Base-by-base conservation (phyloP, 768 basidiomycete species). In the Leccinum obscurum region DNA sequence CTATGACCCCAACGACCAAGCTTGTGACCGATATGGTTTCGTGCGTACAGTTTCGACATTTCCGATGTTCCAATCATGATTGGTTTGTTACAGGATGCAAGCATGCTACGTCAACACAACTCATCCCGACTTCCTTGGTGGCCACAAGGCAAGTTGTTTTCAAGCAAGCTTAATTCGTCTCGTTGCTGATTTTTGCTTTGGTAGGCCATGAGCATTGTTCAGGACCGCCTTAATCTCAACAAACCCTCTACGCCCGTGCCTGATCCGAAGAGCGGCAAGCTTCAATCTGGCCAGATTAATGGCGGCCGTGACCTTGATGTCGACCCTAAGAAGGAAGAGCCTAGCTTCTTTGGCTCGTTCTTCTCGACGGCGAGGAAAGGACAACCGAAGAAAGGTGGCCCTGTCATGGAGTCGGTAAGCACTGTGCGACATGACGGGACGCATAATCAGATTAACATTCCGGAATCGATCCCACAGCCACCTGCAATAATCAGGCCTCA, bases 51-150 rank as follows among this genome's bases (percentile, higher is more conserved):
- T 44, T 55, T 5, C 8, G 28, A 17, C 53, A 32, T 26, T 49
- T 10, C 28, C 8, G 55, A 32, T 34, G 35, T 30, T 34, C 17
- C 48, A 20, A 11, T 26, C 26, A 61, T 52, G 66, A 61, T 24
- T 54, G 35, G 14, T 41, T 56, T 53, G 56, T 55, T 22, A 44
- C 59, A 94, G 91, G 37, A 98, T 98, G 95, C 96, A 98, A 79
- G 94, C 95, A 39, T 96, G 94, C 74, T 99, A 98, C 72, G 90
- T 99, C 69, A 99, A 99, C 78, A 98, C 97, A 14, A 98, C 96
- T 1, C 97, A 99, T 72, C 97, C 97, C 1, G 97, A 99, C 77
- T 98, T 99, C 78, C 85, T 99, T 71, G 92, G 87, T 62, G 97
- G 97, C 24, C 96, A 99, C 78, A 95, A 90, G 78, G 90, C 82